Evolutionary conservation across 441 rosid genomes (phyloP), one percentile per base, ranked within the genome.

Genomic region (Adansonia gregorii): DNA sequence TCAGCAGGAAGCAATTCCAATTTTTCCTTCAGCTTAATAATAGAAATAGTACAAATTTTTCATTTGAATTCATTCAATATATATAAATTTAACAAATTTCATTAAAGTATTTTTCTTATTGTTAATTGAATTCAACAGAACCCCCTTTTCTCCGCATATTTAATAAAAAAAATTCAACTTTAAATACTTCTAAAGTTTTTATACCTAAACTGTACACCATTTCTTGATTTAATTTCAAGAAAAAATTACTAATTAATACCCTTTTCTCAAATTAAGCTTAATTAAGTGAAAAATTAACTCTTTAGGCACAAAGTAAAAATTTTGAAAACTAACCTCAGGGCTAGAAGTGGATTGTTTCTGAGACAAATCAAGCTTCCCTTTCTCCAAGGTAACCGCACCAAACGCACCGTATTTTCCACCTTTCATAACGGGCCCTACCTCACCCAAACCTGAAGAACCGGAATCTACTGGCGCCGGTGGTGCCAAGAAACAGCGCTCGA

Each of bases 371-470:
- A 92, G 91, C 78, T 93, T 95, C 78, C 95, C 94, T 71, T 93
- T 95, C 83, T 95, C 97, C 85, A 95, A 80, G 48, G 99, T 95
- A 14, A 91, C 93, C 41, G 97, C 90, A 74, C 96, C 96, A 15
- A 85, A 60, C 0, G 99, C 86, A 24, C 98, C 94, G 31, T 66
- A 85, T 73, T 89, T 80, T 7, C 90, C 86, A 9, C 85, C 89
- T 86, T 93, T 93, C 95, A 95, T 95, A 70, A 87, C 86, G 14
- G 97, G 94, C 43, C 88, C 89, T 54, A 71, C 72, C 76, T 80
- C 88, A 45, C 81, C 79, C 66, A 77, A 78, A 71, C 76, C 76
- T 35, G 74, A 67, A 17, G 87, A 86, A 67, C 78, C 77, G 31
- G 76, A 19, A 11, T 80, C 88, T 59, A 24, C 66, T 4, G 84